These are phyloP conservation scores for Posidonia australis DNA, from an alignment of 106 monocot genomes.

Conservation along the genomic window DNA sequence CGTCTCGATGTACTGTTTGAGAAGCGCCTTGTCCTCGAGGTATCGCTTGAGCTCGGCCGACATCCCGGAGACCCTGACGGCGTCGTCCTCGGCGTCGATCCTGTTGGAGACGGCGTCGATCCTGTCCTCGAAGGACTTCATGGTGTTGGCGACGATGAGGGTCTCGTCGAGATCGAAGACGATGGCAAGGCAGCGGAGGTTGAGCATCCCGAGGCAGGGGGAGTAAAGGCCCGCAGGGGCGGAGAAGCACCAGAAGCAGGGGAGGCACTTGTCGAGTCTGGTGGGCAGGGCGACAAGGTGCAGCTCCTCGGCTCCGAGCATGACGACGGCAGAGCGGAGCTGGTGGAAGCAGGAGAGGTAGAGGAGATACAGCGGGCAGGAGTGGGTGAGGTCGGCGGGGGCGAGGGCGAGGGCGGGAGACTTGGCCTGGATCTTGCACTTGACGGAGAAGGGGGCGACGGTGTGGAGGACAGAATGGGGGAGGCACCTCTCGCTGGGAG, in stretches of 20 bases:
- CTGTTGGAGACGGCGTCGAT: slow-evolving; percentile 65
- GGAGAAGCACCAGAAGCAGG: slow-evolving; percentile 85
- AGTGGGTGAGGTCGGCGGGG: neutral
- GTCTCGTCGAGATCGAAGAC: slow-evolving; percentile 97
- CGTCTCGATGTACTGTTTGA: slow-evolving; percentile 69
- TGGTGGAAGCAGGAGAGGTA: slow-evolving; percentile 22
- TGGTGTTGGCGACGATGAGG: slow-evolving; percentile 87
- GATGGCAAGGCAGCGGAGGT: slow-evolving; percentile 74
- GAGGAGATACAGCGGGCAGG: slow-evolving; percentile 12
- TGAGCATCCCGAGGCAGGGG: slow-evolving; percentile 72
- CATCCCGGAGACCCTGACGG: slow-evolving; percentile 70
- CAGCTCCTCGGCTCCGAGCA: slow-evolving; percentile 52
- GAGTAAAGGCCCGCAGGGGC: slow-evolving; percentile 45
- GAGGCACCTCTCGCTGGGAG: slow-evolving; percentile 17
- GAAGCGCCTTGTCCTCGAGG: slow-evolving; percentile 59
- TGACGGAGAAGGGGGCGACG: slow-evolving; percentile 17
- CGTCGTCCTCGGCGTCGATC: slow-evolving; percentile 65
- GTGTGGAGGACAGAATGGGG: slow-evolving; percentile 22
- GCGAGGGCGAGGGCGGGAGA: slow-evolving; percentile 5
- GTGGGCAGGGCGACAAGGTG: slow-evolving; percentile 87
- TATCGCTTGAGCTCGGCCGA: slow-evolving; percentile 81
- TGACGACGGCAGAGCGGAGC: slow-evolving; percentile 62
- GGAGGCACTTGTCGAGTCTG: slow-evolving; percentile 28
- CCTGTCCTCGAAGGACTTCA: slow-evolving; percentile 86
- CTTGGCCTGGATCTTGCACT: slow-evolving; percentile 13